Evolutionary conservation across 2,329 filamentous ascomycete species (phyloP).

Genomic region (Xylaria sp.): DNA sequence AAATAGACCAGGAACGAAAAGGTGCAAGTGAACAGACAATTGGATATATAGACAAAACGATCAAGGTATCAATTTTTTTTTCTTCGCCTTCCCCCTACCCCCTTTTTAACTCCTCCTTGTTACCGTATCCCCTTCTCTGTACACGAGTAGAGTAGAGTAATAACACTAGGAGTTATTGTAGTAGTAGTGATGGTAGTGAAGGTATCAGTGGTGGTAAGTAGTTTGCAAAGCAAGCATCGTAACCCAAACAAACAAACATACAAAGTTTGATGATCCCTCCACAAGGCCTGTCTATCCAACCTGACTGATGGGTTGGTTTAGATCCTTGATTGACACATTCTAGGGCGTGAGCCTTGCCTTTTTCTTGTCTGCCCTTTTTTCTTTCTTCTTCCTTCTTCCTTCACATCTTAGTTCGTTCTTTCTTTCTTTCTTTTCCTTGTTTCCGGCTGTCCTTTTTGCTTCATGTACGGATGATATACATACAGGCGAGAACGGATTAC

Average conservation of each 20-base stretch:
- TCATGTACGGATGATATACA: constrained; percentile 20
- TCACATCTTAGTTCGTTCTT: background rate
- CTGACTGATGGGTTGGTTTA: background rate
- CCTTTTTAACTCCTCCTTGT: background rate
- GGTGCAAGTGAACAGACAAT: background rate
- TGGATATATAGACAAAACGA: constrained; percentile 1
- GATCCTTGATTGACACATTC: constrained; percentile 5
- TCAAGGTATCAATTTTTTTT: constrained; percentile 27
- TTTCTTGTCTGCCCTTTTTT: constrained; percentile 7
- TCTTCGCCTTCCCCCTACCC: background rate
- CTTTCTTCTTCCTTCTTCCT: background rate
- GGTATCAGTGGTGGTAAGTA: too few species aligned
- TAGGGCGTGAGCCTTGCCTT: constrained; percentile 32
- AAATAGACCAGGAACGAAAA: background rate
- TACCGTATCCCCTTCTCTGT: constrained; percentile 9
- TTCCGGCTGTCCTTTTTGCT: constrained; percentile 11
- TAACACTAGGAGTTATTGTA: background rate
- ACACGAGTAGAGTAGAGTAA: background rate
- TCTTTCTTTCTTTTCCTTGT: constrained; percentile 2
- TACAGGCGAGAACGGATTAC: constrained; percentile 22
- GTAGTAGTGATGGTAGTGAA: background rate
- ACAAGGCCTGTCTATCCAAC: background rate
- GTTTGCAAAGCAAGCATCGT: background rate
- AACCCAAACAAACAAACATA: constrained; percentile 13
- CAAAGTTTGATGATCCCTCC: background rate